A percentile compares a stretch with the other conserved stretches of the same genome.
Conservation (phyloP, 192 early-diverging fungal genomes). For the Paraglomus brasilianum region DNA sequence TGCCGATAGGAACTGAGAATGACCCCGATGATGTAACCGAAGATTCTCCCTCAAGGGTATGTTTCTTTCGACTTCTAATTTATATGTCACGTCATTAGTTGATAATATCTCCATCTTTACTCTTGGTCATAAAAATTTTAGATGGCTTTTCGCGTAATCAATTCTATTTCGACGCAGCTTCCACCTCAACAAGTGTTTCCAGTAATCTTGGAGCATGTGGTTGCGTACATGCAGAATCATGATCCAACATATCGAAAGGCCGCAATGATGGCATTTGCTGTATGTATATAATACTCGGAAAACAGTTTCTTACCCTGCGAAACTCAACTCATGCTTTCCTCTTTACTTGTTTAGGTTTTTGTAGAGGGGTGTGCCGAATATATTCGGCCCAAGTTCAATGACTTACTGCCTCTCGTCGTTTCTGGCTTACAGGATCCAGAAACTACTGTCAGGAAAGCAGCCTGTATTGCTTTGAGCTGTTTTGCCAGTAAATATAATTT, state of each 20-base stretch:
- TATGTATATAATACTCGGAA: slow-evolving; percentile 26
- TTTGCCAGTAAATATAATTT: slow-evolving; percentile 58
- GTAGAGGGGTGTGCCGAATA: slow-evolving; percentile 88
- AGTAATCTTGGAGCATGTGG: slow-evolving; percentile 64
- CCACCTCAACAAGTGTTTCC: slow-evolving; percentile 90
- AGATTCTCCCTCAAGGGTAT: slow-evolving; percentile 69
- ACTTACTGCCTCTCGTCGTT: slow-evolving; percentile 75
- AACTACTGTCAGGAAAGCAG: slow-evolving; percentile 74
- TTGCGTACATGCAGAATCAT: slow-evolving; percentile 76
- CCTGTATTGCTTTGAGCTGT: slow-evolving; percentile 81
- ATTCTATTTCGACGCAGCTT: slow-evolving; percentile 75
- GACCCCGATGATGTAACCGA: slow-evolving; percentile 80
- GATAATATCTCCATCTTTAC: neutral
- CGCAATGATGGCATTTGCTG: slow-evolving; percentile 82
- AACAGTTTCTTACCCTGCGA: slow-evolving; percentile 3
- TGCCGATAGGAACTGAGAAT: slow-evolving; percentile 83
- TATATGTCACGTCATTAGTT: slow-evolving; percentile 13
- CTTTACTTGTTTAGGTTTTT: slow-evolving; percentile 38
- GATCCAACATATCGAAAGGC: slow-evolving; percentile 79
- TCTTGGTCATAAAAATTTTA: slow-evolving; percentile 13
- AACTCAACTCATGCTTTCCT: neutral
- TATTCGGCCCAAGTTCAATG: slow-evolving; percentile 73
- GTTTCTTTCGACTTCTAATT: slow-evolving; percentile 16
- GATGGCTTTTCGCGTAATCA: slow-evolving; percentile 67
- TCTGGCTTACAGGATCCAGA: slow-evolving; percentile 81